phyloP scores from a whole-genome alignment of 768 basidiomycete species.

The Mycena floridula region DNA sequence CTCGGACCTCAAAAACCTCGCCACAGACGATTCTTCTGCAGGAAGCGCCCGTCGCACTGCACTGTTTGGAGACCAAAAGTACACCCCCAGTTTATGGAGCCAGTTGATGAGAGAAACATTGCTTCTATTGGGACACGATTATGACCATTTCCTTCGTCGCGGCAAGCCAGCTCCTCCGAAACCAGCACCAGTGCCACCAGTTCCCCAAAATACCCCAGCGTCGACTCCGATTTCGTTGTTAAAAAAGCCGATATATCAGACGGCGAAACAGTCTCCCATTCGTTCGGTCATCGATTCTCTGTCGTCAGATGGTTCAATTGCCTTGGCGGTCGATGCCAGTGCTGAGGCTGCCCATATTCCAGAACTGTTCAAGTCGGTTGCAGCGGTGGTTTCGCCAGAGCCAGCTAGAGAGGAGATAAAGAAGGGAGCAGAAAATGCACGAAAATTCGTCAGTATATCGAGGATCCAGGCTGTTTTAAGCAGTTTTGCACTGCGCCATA shows the following conservation, averaged over 20 bases:
- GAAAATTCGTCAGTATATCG: conserved; percentile 14
- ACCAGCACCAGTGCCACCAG: conserved; percentile 7
- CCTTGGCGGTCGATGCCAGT: conserved; percentile 43
- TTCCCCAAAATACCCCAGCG: conserved; percentile 22
- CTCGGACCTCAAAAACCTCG: conserved; percentile 49
- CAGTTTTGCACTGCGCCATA: conserved; percentile 11
- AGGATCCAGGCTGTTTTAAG: conserved; percentile 10
- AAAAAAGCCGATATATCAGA: conserved; percentile 41
- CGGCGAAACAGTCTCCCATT: conserved; percentile 40
- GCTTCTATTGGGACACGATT: conserved; percentile 59
- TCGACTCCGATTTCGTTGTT: conserved; percentile 30
- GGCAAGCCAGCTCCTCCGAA: conserved; percentile 34
- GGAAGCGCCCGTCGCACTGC: too few relatives aligned
- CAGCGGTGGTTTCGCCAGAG: conserved; percentile 10
- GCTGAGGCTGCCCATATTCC: conserved; percentile 39
- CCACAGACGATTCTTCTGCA: conserved; percentile 38
- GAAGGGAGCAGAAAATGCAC: conserved; percentile 16
- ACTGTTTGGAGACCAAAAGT: conserved; percentile 66
- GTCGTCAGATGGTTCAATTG: conserved; percentile 53
- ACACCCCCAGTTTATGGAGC: conserved; percentile 58
- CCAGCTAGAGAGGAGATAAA: conserved; percentile 8
- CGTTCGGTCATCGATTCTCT: conserved; percentile 48
- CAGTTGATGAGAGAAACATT: conserved; percentile 53
- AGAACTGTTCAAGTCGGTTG: conserved; percentile 42
- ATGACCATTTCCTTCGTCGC: conserved; percentile 56